Conservation (phyloP, 2,329 filamentous ascomycete genomes). For the Scytalidium sp. region DNA sequence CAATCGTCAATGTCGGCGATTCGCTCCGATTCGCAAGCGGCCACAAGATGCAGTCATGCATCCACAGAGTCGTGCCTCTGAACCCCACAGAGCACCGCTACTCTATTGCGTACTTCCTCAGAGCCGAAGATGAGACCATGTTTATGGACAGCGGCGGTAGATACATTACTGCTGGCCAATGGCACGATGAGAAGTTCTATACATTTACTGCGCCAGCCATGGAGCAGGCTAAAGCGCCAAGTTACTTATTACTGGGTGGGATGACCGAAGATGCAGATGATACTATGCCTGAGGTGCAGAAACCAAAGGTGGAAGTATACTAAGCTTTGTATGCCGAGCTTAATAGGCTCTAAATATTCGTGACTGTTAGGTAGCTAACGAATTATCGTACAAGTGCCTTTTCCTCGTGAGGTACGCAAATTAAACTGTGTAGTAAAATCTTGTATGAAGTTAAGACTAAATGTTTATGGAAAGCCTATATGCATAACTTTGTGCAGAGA, state of each 20-base stretch:
- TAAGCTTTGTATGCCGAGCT: background rate
- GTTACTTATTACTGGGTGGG: conserved; percentile 46
- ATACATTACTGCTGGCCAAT: conserved; percentile 49
- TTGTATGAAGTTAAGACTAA: too few relatives aligned
- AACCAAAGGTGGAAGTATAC: background rate
- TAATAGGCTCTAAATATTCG: too few relatives aligned
- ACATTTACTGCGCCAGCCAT: conserved; percentile 36
- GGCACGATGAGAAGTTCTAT: conserved; percentile 54
- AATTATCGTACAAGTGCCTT: too few relatives aligned
- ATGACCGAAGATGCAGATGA: conserved; percentile 40
- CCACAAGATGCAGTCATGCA: conserved; percentile 52
- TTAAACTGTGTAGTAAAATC: too few relatives aligned
- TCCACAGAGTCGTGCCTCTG: conserved; percentile 55
- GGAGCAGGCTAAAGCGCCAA: conserved; percentile 44
- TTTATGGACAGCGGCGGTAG: conserved; percentile 53
- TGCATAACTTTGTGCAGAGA: too few relatives aligned
- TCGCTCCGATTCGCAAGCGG: conserved; percentile 53
- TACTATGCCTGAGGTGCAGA: background rate
- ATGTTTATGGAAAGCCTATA: too few relatives aligned
- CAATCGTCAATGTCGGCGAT: conserved; percentile 58
- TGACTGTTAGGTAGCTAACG: too few relatives aligned
- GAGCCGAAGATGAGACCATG: conserved; percentile 53
- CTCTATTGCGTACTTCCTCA: conserved; percentile 57
- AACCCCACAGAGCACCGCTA: conserved; percentile 51
- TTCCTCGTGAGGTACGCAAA: too few relatives aligned